A percentile compares a stretch with the other conserved stretches of the same genome.
Evolutionary conservation across 2,329 filamentous ascomycete genomes (phyloP).

Genomic region (Neofusicoccum cordaticola): DNA sequence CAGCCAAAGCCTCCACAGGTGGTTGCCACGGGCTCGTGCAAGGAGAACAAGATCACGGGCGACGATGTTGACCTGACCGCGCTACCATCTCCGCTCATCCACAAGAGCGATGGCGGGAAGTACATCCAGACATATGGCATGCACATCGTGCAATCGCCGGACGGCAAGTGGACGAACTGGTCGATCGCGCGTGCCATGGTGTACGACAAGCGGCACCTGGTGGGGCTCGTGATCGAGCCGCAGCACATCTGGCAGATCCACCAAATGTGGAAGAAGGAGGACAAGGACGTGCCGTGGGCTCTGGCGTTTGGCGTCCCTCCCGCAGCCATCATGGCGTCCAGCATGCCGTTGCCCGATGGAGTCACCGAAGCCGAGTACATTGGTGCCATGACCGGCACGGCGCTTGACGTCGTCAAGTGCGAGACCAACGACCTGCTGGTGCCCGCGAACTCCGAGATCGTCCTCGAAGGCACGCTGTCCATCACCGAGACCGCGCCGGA

Average conservation of each 20-base stretch:
- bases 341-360: conserved; percentile 40
- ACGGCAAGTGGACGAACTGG: conserved; percentile 50
- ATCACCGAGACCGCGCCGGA: conserved; percentile 44
- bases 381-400: conserved; percentile 45
- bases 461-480: conserved; percentile 51
- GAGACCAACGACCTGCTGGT: conserved; percentile 51
- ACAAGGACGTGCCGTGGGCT: conserved; percentile 49
- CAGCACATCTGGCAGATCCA: conserved; percentile 50
- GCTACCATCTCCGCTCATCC: conserved; percentile 40
- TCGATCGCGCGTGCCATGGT: conserved; percentile 49
- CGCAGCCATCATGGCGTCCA: conserved; percentile 46
- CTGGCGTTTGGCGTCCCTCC: conserved; percentile 51
- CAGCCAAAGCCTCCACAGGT: conserved; percentile 2
- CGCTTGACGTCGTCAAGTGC: conserved; percentile 51
- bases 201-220: conserved; percentile 41
- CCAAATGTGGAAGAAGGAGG: conserved; percentile 46
- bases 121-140: conserved; percentile 54
- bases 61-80: conserved; percentile 43
- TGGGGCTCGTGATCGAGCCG: conserved; percentile 42
- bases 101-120: conserved; percentile 48
- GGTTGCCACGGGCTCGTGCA: conserved; percentile 39
- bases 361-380: conserved; percentile 50
- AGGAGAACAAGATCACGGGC: conserved; percentile 40
- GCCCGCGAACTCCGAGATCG: conserved; percentile 51
- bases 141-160: conserved; percentile 47